These are phyloP conservation scores for Pythium plurisporium DNA, from an alignment of 352 stramenopile species.

Conservation along the genomic window DNA sequence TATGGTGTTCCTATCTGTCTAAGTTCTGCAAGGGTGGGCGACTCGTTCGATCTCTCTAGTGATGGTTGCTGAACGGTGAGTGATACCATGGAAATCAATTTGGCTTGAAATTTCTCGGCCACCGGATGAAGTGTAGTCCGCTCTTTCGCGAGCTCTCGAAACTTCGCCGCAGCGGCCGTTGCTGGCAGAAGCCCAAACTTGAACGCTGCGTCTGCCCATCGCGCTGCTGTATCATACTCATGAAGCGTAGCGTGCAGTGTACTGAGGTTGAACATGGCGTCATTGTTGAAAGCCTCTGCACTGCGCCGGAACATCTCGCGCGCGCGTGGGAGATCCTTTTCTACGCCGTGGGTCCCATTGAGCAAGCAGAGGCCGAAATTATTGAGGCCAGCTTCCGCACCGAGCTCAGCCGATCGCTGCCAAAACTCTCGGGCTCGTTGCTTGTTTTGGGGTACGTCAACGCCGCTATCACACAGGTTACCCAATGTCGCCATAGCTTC, in stretches of 20 bases:
- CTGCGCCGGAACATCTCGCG: constrained; percentile 9
- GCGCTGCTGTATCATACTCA: constrained; percentile 1
- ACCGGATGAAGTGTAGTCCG: background rate
- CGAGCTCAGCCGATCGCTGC: background rate
- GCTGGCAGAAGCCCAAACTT: constrained; percentile 5
- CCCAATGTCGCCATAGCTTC: constrained; percentile 1
- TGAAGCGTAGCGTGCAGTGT: background rate
- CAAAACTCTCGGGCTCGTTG: background rate
- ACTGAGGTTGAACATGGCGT: constrained; percentile 3
- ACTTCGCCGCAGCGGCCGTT: background rate
- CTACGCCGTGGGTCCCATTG: background rate
- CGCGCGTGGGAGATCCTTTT: background rate
- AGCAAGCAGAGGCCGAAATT: background rate
- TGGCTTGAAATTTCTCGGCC: background rate
- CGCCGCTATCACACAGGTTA: background rate
- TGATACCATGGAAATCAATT: background rate
- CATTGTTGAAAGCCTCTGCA: constrained; percentile 3
- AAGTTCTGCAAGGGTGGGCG: background rate
- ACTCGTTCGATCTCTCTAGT: background rate
- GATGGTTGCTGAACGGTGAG: background rate
- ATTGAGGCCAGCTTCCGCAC: background rate
- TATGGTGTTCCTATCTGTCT: background rate
- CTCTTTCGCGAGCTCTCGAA: background rate
- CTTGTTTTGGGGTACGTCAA: background rate
- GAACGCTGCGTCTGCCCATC: background rate